phyloP scores from a whole-genome alignment of 2,329 filamentous ascomycete genomes.

The Botryosphaeria agaves region DNA sequence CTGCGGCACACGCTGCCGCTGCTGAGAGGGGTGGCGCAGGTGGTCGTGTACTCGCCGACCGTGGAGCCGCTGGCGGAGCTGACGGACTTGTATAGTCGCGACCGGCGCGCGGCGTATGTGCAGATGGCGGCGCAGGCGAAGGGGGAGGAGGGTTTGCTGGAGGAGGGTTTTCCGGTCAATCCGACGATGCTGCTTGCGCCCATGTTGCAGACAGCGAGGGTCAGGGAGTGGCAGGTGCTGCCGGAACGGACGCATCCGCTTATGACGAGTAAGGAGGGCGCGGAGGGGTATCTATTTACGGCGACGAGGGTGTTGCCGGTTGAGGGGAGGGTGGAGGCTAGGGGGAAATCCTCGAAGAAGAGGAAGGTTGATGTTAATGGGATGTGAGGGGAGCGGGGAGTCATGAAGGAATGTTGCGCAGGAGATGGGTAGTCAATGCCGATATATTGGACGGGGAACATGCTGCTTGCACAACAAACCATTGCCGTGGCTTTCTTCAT shows the following conservation, averaged over 20 bases:
- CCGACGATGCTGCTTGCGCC: slow-evolving; percentile 69
- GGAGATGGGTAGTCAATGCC: no score
- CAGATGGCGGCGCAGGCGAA: slow-evolving; percentile 13
- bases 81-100: slow-evolving; percentile 70
- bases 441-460: no score
- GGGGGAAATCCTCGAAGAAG: slow-evolving; percentile 56
- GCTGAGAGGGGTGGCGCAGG: slow-evolving; percentile 62
- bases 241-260: slow-evolving; percentile 83
- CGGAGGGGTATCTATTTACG: slow-evolving; percentile 82
- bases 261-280: slow-evolving; percentile 77
- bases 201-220: slow-evolving; percentile 62
- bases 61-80: slow-evolving; percentile 64
- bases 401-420: no score
- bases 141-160: slow-evolving; percentile 10
- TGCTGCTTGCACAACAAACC: no score
- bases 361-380: slow-evolving; percentile 43
- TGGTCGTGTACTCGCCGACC: slow-evolving; percentile 70
- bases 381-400: no score
- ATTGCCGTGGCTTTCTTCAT: no score
- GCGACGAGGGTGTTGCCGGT: slow-evolving; percentile 66
- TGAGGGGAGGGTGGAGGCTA: slow-evolving; percentile 62
- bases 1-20: slow-evolving; percentile 62
- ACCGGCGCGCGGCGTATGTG: slow-evolving; percentile 60
- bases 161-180: slow-evolving; percentile 69
- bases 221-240: slow-evolving; percentile 75